These are phyloP conservation scores for Bipolaris sorokiniana DNA, from an alignment of 2,329 filamentous ascomycete species.

Conservation along the genomic window DNA sequence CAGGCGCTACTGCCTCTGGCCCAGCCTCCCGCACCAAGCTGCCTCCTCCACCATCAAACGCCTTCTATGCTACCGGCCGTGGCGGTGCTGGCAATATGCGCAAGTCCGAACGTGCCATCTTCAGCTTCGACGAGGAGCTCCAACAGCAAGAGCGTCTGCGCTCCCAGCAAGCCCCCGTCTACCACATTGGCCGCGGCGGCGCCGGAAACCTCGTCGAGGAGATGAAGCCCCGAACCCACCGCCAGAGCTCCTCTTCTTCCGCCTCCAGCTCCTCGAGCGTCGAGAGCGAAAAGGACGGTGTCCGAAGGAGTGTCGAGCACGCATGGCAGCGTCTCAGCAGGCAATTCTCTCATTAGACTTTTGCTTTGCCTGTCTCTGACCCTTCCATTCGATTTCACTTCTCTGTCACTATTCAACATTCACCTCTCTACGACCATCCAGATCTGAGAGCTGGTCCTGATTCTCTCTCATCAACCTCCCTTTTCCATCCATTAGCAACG, in stretches of 20 bases:
- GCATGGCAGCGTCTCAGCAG: conserved; percentile 45
- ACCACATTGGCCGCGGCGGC: conserved; percentile 68
- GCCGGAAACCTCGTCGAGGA: conserved; percentile 61
- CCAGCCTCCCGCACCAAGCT: conserved; percentile 59
- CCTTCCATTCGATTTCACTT: conserved; percentile 5
- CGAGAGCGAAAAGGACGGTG: conserved; percentile 38
- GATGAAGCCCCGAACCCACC: conserved; percentile 36
- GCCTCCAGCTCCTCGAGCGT: conserved; percentile 27
- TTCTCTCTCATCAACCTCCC: conserved; percentile 43
- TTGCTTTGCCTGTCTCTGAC: neutral
- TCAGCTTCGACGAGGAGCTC: conserved; percentile 72
- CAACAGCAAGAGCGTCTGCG: conserved; percentile 62
- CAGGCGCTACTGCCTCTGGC: conserved; percentile 52
- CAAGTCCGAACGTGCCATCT: conserved; percentile 62
- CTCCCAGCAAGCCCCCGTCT: conserved; percentile 64
- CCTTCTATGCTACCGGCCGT: conserved; percentile 69
- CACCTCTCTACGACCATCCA: neutral
- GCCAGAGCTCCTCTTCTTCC: conserved; percentile 41
- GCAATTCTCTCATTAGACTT: conserved; percentile 40
- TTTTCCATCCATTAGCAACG: conserved; percentile 12
- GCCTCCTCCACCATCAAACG: conserved; percentile 52
- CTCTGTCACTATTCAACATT: conserved; percentile 8
- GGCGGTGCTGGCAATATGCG: conserved; percentile 71
- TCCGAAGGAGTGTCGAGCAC: conserved; percentile 44
- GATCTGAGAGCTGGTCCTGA: conserved; percentile 49